Percentiles rank a stretch among this genome's conserved stretches.
phyloP scores from a whole-genome alignment of 2,329 filamentous ascomycete species.

The Epichloe sp. region DNA sequence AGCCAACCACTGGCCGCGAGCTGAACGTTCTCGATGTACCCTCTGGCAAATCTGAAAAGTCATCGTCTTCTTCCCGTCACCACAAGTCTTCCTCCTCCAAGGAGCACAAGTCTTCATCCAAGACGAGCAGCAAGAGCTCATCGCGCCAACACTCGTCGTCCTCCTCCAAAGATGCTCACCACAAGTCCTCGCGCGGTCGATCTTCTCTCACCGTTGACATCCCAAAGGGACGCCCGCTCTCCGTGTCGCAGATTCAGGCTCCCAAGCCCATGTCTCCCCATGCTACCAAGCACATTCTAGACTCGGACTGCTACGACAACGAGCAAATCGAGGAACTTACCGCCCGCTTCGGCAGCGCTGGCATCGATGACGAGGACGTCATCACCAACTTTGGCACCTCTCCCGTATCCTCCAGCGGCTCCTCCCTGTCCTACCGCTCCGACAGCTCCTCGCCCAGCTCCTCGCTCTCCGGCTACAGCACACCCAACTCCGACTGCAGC shows the following conservation, averaged over 20 bases:
- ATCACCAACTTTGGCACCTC: conserved; percentile 42
- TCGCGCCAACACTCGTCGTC: conserved; percentile 29
- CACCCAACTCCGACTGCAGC: conserved; percentile 60
- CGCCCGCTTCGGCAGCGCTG: conserved; percentile 53
- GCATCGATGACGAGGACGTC: conserved; percentile 44
- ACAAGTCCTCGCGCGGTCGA: conserved; percentile 30
- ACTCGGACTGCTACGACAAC: conserved; percentile 61
- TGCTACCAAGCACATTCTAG: conserved; percentile 76
- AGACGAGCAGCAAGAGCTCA: conserved; percentile 20
- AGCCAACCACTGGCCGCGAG: conserved; percentile 93
- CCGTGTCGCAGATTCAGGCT: conserved; percentile 77
- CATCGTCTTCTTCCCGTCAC: conserved; percentile 28
- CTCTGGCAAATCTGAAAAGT: conserved; percentile 27
- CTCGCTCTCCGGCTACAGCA: conserved; percentile 65
- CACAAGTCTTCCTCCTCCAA: conserved; percentile 12
- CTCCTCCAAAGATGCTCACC: conserved; percentile 30
- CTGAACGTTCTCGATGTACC: conserved; percentile 96
- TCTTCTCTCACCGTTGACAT: conserved; percentile 50
- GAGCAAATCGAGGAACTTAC: conserved; percentile 69
- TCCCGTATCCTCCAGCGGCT: conserved; percentile 55
- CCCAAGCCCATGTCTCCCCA: conserved; percentile 83
- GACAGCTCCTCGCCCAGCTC: conserved; percentile 64
- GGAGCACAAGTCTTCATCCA: conserved; percentile 23
- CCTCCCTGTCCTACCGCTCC: conserved; percentile 57
- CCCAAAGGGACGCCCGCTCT: conserved; percentile 78